Evolutionary conservation across 768 basidiomycete genomes (phyloP).

Genomic region (Auriscalpium microsporum): DNA sequence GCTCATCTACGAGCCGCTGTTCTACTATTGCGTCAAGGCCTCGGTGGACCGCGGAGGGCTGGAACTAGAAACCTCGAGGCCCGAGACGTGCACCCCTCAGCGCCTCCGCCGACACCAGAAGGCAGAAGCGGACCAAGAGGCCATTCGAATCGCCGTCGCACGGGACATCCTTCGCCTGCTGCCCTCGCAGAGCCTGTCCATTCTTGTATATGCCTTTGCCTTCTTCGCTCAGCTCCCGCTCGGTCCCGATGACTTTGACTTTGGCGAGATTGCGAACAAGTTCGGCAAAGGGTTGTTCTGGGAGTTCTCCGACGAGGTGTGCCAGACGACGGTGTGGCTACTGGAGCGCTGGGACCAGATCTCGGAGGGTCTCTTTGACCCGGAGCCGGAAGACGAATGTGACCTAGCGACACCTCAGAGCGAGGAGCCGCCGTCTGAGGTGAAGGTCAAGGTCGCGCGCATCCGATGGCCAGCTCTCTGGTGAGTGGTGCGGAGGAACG

Average conservation of each 20-base stretch:
- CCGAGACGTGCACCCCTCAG: no score
- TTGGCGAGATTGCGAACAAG: constrained; percentile 37
- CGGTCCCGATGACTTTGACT: constrained; percentile 40
- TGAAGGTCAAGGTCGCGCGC: no score
- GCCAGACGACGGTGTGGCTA: constrained; percentile 14
- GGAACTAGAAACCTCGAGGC: constrained; percentile 20
- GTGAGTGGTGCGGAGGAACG: no score
- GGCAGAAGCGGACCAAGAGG: constrained; percentile 5
- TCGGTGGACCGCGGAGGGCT: constrained; percentile 24
- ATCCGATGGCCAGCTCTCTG: no score
- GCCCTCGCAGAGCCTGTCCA: constrained; percentile 30
- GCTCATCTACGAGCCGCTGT: constrained; percentile 32
- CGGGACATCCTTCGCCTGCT: constrained; percentile 43
- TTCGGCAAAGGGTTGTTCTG: constrained; percentile 37
- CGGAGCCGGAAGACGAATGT: neutral
- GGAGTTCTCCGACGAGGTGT: constrained; percentile 14
- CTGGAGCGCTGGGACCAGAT: constrained; percentile 13
- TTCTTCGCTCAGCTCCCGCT: constrained; percentile 46
- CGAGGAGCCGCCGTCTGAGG: no score
- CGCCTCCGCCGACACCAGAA: neutral
- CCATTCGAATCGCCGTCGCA: constrained; percentile 29
- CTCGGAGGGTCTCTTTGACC: constrained; percentile 14
- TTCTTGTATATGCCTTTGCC: constrained; percentile 36
- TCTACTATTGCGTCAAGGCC: constrained; percentile 36
- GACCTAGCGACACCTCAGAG: no score